Evolutionary conservation across 2,329 filamentous ascomycete genomes (phyloP).

Genomic region (Calonectria pseudoturangicola): DNA sequence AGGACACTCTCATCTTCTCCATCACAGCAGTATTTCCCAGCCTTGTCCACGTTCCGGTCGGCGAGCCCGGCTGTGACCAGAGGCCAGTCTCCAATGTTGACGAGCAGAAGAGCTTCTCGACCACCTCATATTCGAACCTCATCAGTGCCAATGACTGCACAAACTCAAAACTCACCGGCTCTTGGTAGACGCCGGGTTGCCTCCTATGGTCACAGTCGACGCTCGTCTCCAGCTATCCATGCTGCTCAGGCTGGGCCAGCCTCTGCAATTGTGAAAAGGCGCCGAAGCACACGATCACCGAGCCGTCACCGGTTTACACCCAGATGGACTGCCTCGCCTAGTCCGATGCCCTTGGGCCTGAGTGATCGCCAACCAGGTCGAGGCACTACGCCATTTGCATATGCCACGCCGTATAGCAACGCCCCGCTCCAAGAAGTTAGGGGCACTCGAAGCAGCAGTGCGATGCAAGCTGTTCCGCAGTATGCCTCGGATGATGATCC

Average conservation of each 20-base stretch:
- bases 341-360: slow-evolving; percentile 61
- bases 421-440: slow-evolving; percentile 68
- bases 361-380: slow-evolving; percentile 61
- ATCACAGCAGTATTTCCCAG: slow-evolving; percentile 58
- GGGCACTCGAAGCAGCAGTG: slow-evolving; percentile 54
- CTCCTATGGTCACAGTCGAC: slow-evolving; percentile 63
- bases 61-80: slow-evolving; percentile 59
- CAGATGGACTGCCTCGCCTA: slow-evolving; percentile 71
- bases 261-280: slow-evolving; percentile 66
- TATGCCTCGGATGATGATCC: slow-evolving; percentile 62
- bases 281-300: slow-evolving; percentile 76
- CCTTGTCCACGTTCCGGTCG: slow-evolving; percentile 53
- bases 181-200: slow-evolving; percentile 66
- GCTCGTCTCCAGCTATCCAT: slow-evolving; percentile 54
- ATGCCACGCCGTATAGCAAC: slow-evolving; percentile 84
- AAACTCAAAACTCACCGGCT: slow-evolving; percentile 63
- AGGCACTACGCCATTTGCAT: slow-evolving; percentile 77
- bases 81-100: slow-evolving; percentile 63
- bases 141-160: slow-evolving; percentile 69
- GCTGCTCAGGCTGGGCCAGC: slow-evolving; percentile 47
- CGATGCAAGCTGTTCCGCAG: slow-evolving; percentile 52
- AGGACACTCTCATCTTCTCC: slow-evolving; percentile 64
- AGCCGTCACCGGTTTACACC: slow-evolving; percentile 73
- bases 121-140: slow-evolving; percentile 71
- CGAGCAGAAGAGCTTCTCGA: slow-evolving; percentile 64